These are phyloP conservation scores for Zymoseptoria crescenta DNA, from an alignment of 2,329 filamentous ascomycete species.

Conservation along the genomic window DNA sequence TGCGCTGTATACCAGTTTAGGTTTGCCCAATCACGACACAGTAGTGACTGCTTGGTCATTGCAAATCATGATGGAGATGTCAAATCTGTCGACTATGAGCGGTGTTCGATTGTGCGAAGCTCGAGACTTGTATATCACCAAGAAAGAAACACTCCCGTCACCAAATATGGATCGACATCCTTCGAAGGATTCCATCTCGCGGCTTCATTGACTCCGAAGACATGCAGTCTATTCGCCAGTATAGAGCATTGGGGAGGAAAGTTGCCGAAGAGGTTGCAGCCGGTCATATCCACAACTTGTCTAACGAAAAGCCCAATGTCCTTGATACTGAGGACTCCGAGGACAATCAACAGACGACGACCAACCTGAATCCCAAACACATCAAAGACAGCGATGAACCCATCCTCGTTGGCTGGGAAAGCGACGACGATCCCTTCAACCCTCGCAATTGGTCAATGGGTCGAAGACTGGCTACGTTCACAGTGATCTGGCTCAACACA, in stretches of 20 bases:
- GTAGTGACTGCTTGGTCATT: background rate
- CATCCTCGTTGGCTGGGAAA: background rate
- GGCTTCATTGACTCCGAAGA: background rate
- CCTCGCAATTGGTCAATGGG: conserved; percentile 9
- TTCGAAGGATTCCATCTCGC: background rate
- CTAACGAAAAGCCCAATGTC: background rate
- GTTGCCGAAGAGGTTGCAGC: background rate
- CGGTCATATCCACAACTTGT: background rate
- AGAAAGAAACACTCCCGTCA: background rate
- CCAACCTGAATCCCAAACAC: background rate
- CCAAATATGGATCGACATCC: background rate
- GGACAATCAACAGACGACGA: background rate
- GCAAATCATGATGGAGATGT: background rate
- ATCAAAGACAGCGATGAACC: background rate
- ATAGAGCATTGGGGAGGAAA: background rate
- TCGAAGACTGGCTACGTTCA: conserved; percentile 6
- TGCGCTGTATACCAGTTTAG: background rate
- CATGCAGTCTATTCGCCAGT: background rate
- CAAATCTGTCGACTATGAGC: background rate
- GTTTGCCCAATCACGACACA: background rate
- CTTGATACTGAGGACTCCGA: background rate
- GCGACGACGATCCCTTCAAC: conserved; percentile 5
- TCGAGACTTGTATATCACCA: background rate
- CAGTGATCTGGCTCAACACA: conserved; percentile 18
- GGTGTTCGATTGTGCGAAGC: background rate